Conservation (phyloP, 78 protist species). For the Dictyostelium brefeldianum region DNA sequence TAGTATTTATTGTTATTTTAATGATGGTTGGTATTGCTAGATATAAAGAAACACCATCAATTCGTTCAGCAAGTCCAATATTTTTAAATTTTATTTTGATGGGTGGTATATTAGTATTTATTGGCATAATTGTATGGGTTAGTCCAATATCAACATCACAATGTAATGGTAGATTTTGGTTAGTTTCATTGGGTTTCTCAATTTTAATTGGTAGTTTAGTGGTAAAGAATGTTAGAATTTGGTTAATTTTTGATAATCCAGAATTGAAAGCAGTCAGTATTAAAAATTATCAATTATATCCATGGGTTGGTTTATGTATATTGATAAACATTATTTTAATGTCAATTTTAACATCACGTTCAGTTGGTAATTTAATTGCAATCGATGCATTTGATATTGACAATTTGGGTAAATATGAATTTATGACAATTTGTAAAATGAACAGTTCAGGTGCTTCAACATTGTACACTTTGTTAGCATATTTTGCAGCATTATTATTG, state of each 20-base stretch:
- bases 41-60: conserved; percentile 21
- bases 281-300: conserved; percentile 24
- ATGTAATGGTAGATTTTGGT: conserved; percentile 35
- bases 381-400: neutral
- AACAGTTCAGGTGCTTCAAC: neutral
- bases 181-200: conserved; percentile 36
- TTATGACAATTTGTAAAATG: conserved; percentile 3
- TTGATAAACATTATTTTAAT: neutral
- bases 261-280: conserved; percentile 33
- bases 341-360: neutral
- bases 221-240: conserved; percentile 57
- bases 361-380: conserved; percentile 1
- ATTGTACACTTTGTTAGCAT: neutral
- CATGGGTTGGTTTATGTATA: neutral
- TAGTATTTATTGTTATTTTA: neutral
- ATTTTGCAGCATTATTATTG: neutral
- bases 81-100: conserved; percentile 6
- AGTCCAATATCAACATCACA: neutral
- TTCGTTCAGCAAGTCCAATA: conserved; percentile 59
- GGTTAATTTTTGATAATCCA: conserved; percentile 30
- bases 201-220: conserved; percentile 34
- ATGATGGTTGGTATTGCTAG: neutral
- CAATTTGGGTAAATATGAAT: conserved; percentile 30
- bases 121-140: conserved; percentile 25
- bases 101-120: conserved; percentile 28